These are phyloP conservation scores for Termitomyces sp. DNA, from an alignment of 768 basidiomycete species.

Conservation along the genomic window DNA sequence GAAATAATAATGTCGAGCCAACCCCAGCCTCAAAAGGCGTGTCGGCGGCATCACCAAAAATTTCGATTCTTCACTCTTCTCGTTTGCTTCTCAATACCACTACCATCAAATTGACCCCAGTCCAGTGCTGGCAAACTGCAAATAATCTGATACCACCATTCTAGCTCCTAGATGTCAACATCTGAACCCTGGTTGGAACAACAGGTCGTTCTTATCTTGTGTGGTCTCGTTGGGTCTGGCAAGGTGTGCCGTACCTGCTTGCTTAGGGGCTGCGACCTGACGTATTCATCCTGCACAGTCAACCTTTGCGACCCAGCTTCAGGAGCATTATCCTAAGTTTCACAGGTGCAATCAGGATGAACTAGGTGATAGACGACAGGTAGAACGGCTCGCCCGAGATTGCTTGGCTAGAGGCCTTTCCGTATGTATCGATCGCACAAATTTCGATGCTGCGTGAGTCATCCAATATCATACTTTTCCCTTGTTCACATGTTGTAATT, in stretches of 20 bases:
- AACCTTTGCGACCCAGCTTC: conserved; percentile 73
- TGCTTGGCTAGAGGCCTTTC: conserved; percentile 59
- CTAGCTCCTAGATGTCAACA: neutral
- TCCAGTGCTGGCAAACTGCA: neutral
- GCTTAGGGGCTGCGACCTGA: neutral
- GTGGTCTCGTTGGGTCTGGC: conserved; percentile 73
- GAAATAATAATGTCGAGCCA: neutral
- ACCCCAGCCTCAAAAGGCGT: neutral
- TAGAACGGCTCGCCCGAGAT: conserved; percentile 57
- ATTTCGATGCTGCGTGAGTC: conserved; percentile 65
- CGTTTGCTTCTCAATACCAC: no score
- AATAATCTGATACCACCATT: neutral
- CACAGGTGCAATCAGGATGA: conserved; percentile 80
- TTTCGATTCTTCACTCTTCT: no score
- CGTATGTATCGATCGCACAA: conserved; percentile 80
- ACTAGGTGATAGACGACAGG: conserved; percentile 63
- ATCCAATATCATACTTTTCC: neutral
- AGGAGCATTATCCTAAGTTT: conserved; percentile 59
- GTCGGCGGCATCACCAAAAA: no score
- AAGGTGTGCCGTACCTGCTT: conserved; percentile 44
- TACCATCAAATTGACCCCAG: neutral
- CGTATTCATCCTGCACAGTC: conserved; percentile 28
- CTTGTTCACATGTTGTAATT: conserved; percentile 9
- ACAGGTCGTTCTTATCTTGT: conserved; percentile 65
- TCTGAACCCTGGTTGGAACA: conserved; percentile 27